These are phyloP conservation scores for Logfia minima DNA, from an alignment of 129 eudicot genomes.

Conservation along the genomic window DNA sequence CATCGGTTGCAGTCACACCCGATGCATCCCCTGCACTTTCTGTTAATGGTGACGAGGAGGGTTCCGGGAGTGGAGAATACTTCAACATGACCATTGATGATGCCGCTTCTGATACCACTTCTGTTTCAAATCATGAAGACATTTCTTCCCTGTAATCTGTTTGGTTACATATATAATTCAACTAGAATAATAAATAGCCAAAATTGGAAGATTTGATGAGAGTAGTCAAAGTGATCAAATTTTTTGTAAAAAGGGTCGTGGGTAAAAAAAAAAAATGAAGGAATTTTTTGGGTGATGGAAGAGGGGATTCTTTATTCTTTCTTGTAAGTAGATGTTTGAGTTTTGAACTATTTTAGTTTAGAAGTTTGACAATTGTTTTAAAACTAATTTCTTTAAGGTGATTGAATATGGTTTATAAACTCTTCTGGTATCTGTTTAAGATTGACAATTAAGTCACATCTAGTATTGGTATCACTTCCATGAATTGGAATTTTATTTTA, in stretches of 20 bases:
- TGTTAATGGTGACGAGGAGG: slow-evolving; percentile 46
- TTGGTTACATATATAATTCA: slow-evolving; percentile 14
- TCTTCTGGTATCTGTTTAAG: background rate
- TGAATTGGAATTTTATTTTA: too few relatives aligned
- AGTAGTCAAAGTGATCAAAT: slow-evolving; percentile 1
- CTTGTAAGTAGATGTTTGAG: slow-evolving; percentile 16
- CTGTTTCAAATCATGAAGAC: slow-evolving; percentile 39
- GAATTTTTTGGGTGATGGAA: background rate
- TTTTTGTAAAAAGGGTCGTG: background rate
- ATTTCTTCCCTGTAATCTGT: slow-evolving; percentile 25
- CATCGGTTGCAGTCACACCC: slow-evolving; percentile 40
- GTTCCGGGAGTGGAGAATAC: slow-evolving; percentile 41
- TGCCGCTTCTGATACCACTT: slow-evolving; percentile 51
- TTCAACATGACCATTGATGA: slow-evolving; percentile 53
- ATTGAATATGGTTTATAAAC: background rate
- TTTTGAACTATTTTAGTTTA: background rate
- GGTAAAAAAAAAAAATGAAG: background rate
- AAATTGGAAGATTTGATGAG: slow-evolving; percentile 23
- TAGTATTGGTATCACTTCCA: too few relatives aligned
- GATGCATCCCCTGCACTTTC: slow-evolving; percentile 62
- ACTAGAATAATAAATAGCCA: slow-evolving; percentile 12
- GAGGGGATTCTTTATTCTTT: slow-evolving; percentile 10
- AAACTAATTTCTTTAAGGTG: background rate
- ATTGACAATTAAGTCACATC: background rate
- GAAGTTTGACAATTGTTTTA: background rate